Evolutionary conservation across 2,329 filamentous ascomycete species (phyloP).

Genomic region (Colletotrichum lindemuthianum): DNA sequence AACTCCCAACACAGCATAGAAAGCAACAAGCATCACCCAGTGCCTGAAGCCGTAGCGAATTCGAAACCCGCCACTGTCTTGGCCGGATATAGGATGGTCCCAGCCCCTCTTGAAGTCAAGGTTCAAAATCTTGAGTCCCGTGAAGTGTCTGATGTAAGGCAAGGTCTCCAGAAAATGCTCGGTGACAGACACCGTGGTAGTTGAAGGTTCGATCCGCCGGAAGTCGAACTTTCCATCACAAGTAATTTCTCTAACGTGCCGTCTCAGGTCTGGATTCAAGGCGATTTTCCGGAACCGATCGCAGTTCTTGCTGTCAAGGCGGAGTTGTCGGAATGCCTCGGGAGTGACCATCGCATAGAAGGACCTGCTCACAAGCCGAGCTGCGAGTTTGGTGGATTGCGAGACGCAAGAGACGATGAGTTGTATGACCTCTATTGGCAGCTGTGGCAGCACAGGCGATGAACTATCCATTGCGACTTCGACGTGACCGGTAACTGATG

Average conservation of each 20-base stretch:
- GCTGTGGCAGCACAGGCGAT: background rate
- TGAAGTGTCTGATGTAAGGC: background rate
- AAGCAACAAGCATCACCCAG: conserved; percentile 3
- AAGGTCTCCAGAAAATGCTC: background rate
- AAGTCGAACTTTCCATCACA: background rate
- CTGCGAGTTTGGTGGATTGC: background rate
- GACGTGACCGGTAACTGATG: background rate
- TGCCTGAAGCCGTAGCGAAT: background rate
- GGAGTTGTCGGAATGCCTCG: background rate
- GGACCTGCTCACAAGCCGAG: background rate
- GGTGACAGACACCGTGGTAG: background rate
- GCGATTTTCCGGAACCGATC: background rate
- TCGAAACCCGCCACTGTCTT: background rate
- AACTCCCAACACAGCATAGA: conserved; percentile 4
- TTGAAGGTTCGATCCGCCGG: background rate
- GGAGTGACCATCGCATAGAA: background rate
- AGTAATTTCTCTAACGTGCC: conserved; percentile 3
- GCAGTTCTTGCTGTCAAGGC: background rate
- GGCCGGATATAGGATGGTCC: background rate
- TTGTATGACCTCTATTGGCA: background rate
- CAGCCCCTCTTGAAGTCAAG: background rate
- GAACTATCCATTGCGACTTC: background rate
- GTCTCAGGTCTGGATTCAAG: background rate
- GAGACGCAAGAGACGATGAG: background rate
- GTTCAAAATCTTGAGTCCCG: background rate